A percentile compares a stretch with the other conserved stretches of the same genome.
These are phyloP conservation scores for Plantago coronopus DNA, from an alignment of 305 asterid species.

Conservation along the genomic window DNA sequence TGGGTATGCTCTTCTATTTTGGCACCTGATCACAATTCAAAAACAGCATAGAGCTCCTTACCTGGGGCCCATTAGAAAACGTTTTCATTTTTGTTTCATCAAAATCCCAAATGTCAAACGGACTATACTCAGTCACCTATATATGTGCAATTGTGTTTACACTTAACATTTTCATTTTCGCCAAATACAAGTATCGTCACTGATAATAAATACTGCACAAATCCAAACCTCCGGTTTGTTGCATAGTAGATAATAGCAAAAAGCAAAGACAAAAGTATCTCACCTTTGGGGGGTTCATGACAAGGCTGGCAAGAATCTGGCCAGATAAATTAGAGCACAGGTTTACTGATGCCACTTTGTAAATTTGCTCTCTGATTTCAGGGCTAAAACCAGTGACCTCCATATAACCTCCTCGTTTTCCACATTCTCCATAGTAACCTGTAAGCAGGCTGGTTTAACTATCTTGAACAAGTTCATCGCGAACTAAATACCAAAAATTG, in stretches of 20 bases:
- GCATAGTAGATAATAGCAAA: not conserved
- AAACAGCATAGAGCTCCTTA: too few relatives aligned
- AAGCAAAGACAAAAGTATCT: not conserved
- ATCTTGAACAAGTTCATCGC: constrained; percentile 13
- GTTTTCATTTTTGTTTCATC: too few relatives aligned
- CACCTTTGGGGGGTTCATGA: constrained; percentile 96
- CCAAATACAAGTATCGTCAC: not conserved
- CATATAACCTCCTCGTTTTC: constrained; percentile 92
- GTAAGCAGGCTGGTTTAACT: constrained; percentile 12
- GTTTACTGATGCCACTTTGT: constrained; percentile 90
- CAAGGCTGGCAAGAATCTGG: constrained; percentile 96
- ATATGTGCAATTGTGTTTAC: too few relatives aligned
- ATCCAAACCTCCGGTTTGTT: not conserved
- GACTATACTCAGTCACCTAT: too few relatives aligned
- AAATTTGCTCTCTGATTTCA: constrained; percentile 78
- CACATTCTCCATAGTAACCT: constrained; percentile 92
- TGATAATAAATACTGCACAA: too few relatives aligned
- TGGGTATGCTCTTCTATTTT: too few relatives aligned
- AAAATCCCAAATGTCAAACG: too few relatives aligned
- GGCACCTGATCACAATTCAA: too few relatives aligned
- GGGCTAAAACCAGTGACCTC: constrained; percentile 85
- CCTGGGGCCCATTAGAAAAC: too few relatives aligned
- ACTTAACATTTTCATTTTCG: too few relatives aligned
- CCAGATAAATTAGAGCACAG: constrained; percentile 95
- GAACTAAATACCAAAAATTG: constrained; percentile 4